Base-by-base conservation (phyloP, 1,284 basidiomycete species). In the Ceratobasidium sp. region DNA sequence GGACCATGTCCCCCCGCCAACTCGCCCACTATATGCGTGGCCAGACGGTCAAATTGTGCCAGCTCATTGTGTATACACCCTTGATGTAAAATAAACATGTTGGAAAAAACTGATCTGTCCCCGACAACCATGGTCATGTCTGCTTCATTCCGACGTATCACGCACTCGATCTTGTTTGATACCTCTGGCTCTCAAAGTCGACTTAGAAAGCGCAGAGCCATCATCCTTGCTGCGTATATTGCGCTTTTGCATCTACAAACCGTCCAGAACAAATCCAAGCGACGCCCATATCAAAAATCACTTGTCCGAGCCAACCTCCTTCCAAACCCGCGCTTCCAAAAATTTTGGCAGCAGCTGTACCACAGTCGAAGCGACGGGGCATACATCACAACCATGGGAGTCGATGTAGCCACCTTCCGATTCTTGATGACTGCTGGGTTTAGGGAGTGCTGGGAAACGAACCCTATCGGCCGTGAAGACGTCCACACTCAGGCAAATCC, bases 311-410 rank as follows among this genome's bases (percentile, higher is more conserved):
- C 68, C 6, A 17, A 70, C 38, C 68, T 57, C 33, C 28, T 56
- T 10, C 68, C 48, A 85, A 79, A 52, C 85, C 85, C 42, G 79
- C 68, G 1, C 20, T 28, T 2, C 6, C 50, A 44, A 10, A 65
- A 52, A 15, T 12, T 44, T 4, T 64, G 76, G 76, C 66, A 62
- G 76, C 38, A 69, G 44, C 44, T 77, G 3, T 70, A 77, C 28
- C 54, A 26, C 12, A 54, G 56, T 17, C 33, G 33, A 0, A 26
- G 42, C 20, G 59, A 78, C 20, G 7, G 61, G 17, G 61, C 59
- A 5, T 64, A 52, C 48, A 54, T 64, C 3, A 54, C 61, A 20
- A 74, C 59, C 3, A 74, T 64, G 71, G 71, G 71, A n/a, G 46
- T 65, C 15, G 61, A 74, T 56, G 50, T 65, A 1, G n/a, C 1